phyloP scores from a whole-genome alignment of 1,139 yeast species.

The Schwanniomyces etchellsii region DNA sequence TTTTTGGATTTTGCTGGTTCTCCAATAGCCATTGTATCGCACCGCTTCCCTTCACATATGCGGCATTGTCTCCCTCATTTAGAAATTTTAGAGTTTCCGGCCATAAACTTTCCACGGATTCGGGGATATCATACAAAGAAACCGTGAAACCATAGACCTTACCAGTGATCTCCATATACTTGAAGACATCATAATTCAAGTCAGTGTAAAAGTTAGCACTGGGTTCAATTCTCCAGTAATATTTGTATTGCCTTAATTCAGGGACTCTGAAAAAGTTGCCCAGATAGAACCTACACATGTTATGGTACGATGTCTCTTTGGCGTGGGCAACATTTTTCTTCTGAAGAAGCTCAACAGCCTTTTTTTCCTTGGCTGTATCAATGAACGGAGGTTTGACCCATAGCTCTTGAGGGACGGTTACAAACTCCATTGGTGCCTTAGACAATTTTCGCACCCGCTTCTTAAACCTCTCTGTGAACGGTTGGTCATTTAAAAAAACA shows the following conservation, averaged over 20 bases:
- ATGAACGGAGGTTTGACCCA: constrained; percentile 67
- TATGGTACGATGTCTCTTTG: constrained; percentile 57
- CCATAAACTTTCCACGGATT: constrained; percentile 61
- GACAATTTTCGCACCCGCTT: constrained; percentile 32
- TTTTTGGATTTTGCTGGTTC: constrained; percentile 53
- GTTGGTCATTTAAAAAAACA: constrained; percentile 69
- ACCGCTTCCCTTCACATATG: constrained; percentile 53
- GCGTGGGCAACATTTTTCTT: constrained; percentile 59
- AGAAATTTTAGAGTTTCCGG: constrained; percentile 60
- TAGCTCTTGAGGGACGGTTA: constrained; percentile 43
- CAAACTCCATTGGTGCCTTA: constrained; percentile 53
- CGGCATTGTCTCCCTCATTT: constrained; percentile 49
- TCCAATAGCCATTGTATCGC: constrained; percentile 74
- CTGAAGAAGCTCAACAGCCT: constrained; percentile 34
- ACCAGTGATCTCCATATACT: constrained; percentile 59
- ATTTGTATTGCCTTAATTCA: constrained; percentile 41
- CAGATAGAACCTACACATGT: constrained; percentile 64
- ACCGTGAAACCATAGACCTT: constrained; percentile 69
- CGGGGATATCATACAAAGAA: constrained; percentile 62
- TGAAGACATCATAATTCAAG: constrained; percentile 70
- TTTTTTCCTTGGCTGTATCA: constrained; percentile 35
- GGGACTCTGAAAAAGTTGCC: constrained; percentile 61
- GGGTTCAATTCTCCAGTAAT: constrained; percentile 86
- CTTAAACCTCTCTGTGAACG: constrained; percentile 56
- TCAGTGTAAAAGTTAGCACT: constrained; percentile 60